These are phyloP conservation scores for Besnoitia besnoiti DNA, from an alignment of 169 alveolate genomes.

Conservation along the genomic window DNA sequence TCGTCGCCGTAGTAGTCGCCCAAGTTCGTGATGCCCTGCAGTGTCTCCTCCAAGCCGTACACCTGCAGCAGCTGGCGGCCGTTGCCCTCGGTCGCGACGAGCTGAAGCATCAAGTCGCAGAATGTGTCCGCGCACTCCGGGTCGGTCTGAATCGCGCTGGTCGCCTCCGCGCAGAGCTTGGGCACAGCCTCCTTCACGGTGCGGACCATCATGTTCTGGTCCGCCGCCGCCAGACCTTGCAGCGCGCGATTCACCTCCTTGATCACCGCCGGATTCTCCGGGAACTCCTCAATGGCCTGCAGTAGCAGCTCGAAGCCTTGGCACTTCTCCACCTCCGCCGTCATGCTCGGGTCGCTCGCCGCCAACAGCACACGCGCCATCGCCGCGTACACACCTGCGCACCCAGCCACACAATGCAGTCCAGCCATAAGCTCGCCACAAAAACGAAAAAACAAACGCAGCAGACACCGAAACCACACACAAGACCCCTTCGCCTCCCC, in stretches of 20 bases:
- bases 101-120: slow-evolving; percentile 66
- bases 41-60: slow-evolving; percentile 60
- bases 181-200: slow-evolving; percentile 67
- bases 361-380: slow-evolving; percentile 67
- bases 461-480: too few species aligned
- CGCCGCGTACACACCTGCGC: slow-evolving; percentile 51
- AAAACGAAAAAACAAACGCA: background rate
- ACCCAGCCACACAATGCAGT: too few species aligned
- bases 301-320: slow-evolving; percentile 59
- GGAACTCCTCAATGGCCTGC: slow-evolving; percentile 67
- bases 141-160: slow-evolving; percentile 49
- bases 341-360: slow-evolving; percentile 60
- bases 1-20: slow-evolving; percentile 55
- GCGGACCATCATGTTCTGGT: slow-evolving; percentile 66
- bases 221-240: slow-evolving; percentile 63
- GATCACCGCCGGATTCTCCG: slow-evolving; percentile 60
- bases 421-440: too few species aligned
- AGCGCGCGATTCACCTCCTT: slow-evolving; percentile 65
- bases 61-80: slow-evolving; percentile 63
- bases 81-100: slow-evolving; percentile 62
- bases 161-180: slow-evolving; percentile 64
- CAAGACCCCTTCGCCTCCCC: too few species aligned
- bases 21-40: slow-evolving; percentile 43
- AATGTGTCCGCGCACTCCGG: slow-evolving; percentile 63
- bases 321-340: slow-evolving; percentile 59